Conservation (phyloP, 306 rosid genomes). For the Fragaria iinumae region DNA sequence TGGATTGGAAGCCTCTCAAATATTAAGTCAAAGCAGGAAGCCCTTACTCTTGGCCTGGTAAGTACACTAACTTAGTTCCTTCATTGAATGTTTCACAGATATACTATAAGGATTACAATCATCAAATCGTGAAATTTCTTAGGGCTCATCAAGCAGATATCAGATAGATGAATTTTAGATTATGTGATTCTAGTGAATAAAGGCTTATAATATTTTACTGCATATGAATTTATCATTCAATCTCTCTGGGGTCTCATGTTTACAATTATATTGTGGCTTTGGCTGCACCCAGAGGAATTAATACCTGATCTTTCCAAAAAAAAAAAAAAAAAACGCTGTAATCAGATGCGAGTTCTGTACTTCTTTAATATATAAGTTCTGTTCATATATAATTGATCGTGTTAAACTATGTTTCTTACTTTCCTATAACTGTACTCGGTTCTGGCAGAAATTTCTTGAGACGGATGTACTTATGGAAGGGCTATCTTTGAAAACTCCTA, state of each 20-base stretch:
- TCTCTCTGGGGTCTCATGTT: neutral
- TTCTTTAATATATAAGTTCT: neutral
- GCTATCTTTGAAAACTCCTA: constrained; percentile 56
- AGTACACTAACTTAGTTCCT: neutral
- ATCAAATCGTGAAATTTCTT: neutral
- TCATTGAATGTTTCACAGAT: neutral
- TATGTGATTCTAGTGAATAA: neutral
- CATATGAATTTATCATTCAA: neutral
- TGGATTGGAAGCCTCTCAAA: constrained; percentile 84
- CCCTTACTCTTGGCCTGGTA: constrained; percentile 77
- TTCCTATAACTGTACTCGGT: constrained; percentile 22
- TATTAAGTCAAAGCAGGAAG: constrained; percentile 77
- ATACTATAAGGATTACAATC: neutral
- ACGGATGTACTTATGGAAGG: constrained; percentile 66
- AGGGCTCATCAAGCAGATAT: no score
- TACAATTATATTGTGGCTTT: neutral
- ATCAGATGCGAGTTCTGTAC: neutral
- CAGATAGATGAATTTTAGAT: no score
- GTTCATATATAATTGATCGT: neutral
- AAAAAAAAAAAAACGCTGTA: neutral
- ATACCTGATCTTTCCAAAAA: neutral
- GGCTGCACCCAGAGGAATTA: neutral
- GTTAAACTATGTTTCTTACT: neutral
- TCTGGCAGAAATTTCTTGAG: constrained; percentile 81
- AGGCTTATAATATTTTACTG: neutral